Evolutionary conservation across 1,284 basidiomycete genomes (phyloP), one percentile per base, ranked within the genome.

Genomic region (Sporisorium scitamineum): DNA sequence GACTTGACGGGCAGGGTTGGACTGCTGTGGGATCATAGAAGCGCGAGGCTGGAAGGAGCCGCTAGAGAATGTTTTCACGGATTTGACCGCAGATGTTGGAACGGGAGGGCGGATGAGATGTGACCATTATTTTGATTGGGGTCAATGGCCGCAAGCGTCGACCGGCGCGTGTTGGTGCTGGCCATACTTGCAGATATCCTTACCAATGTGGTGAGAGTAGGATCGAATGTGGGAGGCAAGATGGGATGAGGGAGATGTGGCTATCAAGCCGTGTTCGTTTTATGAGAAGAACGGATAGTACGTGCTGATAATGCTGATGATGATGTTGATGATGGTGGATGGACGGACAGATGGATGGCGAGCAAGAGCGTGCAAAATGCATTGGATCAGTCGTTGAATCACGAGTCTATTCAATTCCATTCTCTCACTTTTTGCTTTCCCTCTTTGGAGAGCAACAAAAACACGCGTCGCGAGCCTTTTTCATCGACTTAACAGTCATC

Each of bases 131-230:
- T 77, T 60, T 76, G 72, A 50, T 81, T 81, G n/a, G 76, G 56
- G 37, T 81, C 80, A 48, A 81, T 68, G 13, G 76, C 75, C 24
- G 76, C 78, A 10, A 81, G 75, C 57, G 78, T 81, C 65, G 71
- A 76, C 6, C 80, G 78, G 53, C 78, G 80, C 50, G 61, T 62
- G 55, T 65, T 61, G n/a, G 65, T 59, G 56, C 59, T 69, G 39
- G 70, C 56, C 75, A 77, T 77, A n/a, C 24, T 65, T 37, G 52
- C 37, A 50, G 24, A 44, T 10, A 18, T 10, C 8, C n/a, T 11
- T 41, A 8, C 14, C 13, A 5, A 32, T 14, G 29, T 56, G 52
- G 44, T 61, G 54, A 48, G 57, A 48, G 10, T 61, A 52, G 54
- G n/a, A 34, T 24, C 37, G 42, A 29, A 14, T 16, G 16, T 26